Evolutionary conservation across 2,329 filamentous ascomycete species (phyloP).

Genomic region (Macrophomina pseudophaseolina): DNA sequence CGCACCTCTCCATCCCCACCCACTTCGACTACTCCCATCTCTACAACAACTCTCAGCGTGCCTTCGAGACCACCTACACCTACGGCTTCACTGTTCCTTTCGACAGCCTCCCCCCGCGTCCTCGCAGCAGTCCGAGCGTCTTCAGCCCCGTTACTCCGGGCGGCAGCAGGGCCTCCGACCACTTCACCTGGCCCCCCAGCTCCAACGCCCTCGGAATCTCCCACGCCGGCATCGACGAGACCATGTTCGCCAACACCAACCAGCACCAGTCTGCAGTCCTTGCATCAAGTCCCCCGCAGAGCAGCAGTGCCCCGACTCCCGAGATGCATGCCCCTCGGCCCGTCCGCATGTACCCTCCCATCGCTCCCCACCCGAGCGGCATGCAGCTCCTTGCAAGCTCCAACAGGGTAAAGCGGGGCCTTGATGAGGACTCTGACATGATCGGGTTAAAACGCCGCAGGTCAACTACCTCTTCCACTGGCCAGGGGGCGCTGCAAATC

Average conservation of each 20-base stretch:
- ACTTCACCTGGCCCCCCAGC: constrained; percentile 43
- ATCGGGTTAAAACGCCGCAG: constrained; percentile 47
- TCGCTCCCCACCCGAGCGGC: constrained; percentile 50
- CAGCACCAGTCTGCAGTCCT: constrained; percentile 28
- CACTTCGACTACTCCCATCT: constrained; percentile 32
- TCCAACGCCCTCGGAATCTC: constrained; percentile 49
- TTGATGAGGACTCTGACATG: constrained; percentile 45
- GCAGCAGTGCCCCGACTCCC: constrained; percentile 37
- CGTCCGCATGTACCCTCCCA: constrained; percentile 48
- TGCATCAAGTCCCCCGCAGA: constrained; percentile 26
- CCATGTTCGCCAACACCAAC: constrained; percentile 16
- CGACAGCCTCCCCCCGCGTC: constrained; percentile 38
- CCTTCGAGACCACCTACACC: constrained; percentile 20
- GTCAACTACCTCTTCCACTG: constrained; percentile 37
- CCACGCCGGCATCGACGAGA: constrained; percentile 21
- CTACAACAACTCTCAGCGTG: constrained; percentile 32
- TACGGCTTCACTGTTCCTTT: constrained; percentile 28
- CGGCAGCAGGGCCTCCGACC: constrained; percentile 34
- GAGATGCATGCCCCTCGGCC: constrained; percentile 41
- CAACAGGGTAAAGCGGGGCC: constrained; percentile 41
- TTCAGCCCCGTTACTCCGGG: constrained; percentile 43
- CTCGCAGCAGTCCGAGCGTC: constrained; percentile 51
- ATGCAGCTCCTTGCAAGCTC: constrained; percentile 35
- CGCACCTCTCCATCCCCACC: constrained; percentile 28
- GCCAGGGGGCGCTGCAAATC: constrained; percentile 37